Evolutionary conservation across 139 green algal species (phyloP).

Genomic region (Closterium sp.): DNA sequence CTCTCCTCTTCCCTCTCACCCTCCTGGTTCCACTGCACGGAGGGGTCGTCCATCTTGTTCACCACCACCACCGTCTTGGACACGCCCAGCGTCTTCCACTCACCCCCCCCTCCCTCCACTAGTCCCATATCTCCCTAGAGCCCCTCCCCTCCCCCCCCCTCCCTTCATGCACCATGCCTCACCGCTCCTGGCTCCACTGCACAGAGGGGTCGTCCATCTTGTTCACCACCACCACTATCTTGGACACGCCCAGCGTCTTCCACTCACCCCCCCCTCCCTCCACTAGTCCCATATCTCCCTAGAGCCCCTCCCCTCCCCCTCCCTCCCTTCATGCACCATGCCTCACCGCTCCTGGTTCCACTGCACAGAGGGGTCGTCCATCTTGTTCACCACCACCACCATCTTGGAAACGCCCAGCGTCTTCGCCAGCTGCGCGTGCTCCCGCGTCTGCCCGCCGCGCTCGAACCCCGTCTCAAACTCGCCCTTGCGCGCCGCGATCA

Average conservation of each 20-base stretch:
- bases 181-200: slow-evolving; percentile 74
- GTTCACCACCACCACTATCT: slow-evolving; percentile 64
- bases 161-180: neutral
- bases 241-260: slow-evolving; percentile 61
- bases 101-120: neutral
- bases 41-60: slow-evolving; percentile 66
- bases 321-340: neutral
- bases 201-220: slow-evolving; percentile 64
- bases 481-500: slow-evolving; percentile 62
- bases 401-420: slow-evolving; percentile 64
- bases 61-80: slow-evolving; percentile 63
- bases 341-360: slow-evolving; percentile 70
- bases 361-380: slow-evolving; percentile 62
- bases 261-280: neutral
- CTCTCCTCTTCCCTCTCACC: slow-evolving; percentile 51
- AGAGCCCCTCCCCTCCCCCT: neutral
- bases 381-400: slow-evolving; percentile 67
- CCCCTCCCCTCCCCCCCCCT: neutral
- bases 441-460: slow-evolving; percentile 61
- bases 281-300: neutral
- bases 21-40: slow-evolving; percentile 69
- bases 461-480: slow-evolving; percentile 70
- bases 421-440: slow-evolving; percentile 67
- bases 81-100: slow-evolving; percentile 57
- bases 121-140: neutral